Base-by-base conservation (phyloP, 768 basidiomycete genomes). In the Coprinopsis sp. region DNA sequence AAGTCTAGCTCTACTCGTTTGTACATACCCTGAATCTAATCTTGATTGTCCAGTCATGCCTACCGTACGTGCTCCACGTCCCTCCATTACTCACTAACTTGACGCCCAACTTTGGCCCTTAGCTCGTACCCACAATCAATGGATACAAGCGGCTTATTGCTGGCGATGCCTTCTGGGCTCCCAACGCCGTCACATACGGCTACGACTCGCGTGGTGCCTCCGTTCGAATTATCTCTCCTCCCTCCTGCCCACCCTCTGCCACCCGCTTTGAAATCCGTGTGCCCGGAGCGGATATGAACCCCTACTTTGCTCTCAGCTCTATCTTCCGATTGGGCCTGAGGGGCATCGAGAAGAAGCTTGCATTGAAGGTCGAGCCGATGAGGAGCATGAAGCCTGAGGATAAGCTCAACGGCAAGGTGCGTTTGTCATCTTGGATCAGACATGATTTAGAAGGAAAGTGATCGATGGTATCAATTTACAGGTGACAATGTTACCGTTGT, bases 241-340 rank as follows among this genome's bases (percentile, higher is more conserved):
- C 96, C 1, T 84, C 87, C 4, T 86, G 84, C n/a, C 78, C 87
- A 2, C 76, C 78, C 7, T 63, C 79, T 3, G 91, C 88, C 2
- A 97, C 96, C 1, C 76, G 96, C 39, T 78, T 99, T 57, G 96
- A 99, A 69, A 70, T 99, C 12, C 85, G 96, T 44, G 81, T 98
- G 14, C 94, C 96, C 1, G 96, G 96, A 21, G 96, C 96, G 30
- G 96, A 99, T 59, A 91, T 97, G 79, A 93, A 94, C 66, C 89
- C 92, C 1, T 89, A 93, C 66, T 91, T 87, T 53, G 81, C 92
- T 0, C 68, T 98, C 34, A 83, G 87, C 39, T 85, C 95, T 3
- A 86, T 97, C 51, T 91, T 97, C 63, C 73, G 80, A 16, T 70
- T 95, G 23, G 96, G 96, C 7, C 60, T 96, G 22, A 76, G 91